Conservation (phyloP, 768 basidiomycete species). For the Collybiopsis luxurians region DNA sequence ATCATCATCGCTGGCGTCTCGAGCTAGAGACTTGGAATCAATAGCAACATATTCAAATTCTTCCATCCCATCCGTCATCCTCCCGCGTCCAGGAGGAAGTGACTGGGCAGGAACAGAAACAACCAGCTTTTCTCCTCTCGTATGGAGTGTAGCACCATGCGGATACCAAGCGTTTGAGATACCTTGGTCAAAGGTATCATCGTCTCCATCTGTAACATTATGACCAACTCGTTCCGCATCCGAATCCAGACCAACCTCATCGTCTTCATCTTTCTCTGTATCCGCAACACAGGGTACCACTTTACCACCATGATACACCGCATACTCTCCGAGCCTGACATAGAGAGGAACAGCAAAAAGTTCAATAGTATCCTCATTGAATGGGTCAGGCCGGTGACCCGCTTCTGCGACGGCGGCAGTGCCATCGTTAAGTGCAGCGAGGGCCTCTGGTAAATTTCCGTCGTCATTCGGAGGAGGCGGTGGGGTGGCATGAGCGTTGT, state of each 20-base stretch:
- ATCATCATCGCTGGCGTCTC: not conserved
- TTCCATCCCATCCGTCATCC: not conserved
- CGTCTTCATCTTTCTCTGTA: not conserved
- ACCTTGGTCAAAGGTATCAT: constrained; percentile 10
- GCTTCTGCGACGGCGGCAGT: not conserved
- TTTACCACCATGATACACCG: constrained; percentile 12
- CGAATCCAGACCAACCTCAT: not conserved
- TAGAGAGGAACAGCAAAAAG: constrained; percentile 51
- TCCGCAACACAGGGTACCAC: not conserved
- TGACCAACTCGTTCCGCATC: too few species aligned
- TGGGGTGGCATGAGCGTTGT: not conserved
- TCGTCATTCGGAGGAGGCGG: not conserved
- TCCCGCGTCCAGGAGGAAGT: not conserved
- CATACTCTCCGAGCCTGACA: constrained; percentile 58
- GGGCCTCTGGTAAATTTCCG: too few species aligned
- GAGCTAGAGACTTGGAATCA: not conserved
- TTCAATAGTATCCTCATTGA: constrained; percentile 30
- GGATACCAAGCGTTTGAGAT: constrained; percentile 7
- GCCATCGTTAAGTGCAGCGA: not conserved
- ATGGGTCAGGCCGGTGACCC: constrained; percentile 14
- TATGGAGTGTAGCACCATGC: not conserved
- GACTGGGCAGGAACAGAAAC: not conserved
- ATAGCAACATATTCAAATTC: constrained; percentile 1
- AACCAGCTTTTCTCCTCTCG: not conserved
- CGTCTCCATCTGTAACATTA: not conserved